Conservation (phyloP, 805 yeast species). For the Saturnispora gosingensis region DNA sequence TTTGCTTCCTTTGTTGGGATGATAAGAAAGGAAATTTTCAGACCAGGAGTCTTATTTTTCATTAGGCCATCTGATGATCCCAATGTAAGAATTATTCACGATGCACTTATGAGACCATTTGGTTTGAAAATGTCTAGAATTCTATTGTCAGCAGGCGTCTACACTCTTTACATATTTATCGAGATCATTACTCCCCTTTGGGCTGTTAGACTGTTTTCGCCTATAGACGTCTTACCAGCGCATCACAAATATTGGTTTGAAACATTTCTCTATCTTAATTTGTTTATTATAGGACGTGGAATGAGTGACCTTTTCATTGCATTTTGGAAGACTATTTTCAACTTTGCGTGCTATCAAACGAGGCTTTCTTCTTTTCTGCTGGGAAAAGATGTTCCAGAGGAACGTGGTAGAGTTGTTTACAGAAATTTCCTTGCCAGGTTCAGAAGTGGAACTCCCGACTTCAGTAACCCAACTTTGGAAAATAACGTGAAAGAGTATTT, state of each 20-base stretch:
- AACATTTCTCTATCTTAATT: constrained; percentile 3
- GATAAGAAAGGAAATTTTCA: constrained; percentile 59
- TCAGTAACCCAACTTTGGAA: constrained; percentile 43
- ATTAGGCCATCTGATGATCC: constrained; percentile 94
- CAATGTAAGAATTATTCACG: constrained; percentile 74
- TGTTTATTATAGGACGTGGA: constrained; percentile 6
- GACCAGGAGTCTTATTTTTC: constrained; percentile 87
- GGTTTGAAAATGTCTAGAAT: constrained; percentile 64
- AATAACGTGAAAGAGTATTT: constrained; percentile 38
- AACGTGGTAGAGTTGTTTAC: constrained; percentile 60
- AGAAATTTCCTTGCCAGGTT: constrained; percentile 39
- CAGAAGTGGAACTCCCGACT: constrained; percentile 31
- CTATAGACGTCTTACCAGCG: constrained; percentile 24
- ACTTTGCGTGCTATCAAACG: constrained; percentile 42
- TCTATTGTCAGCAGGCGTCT: constrained; percentile 61
- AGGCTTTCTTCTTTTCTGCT: constrained; percentile 77
- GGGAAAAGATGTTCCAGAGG: constrained; percentile 50
- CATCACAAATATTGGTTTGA: constrained; percentile 6
- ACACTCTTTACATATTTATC: constrained; percentile 57
- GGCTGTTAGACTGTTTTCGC: constrained; percentile 31
- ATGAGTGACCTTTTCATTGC: constrained; percentile 1
- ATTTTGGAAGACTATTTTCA: constrained; percentile 53
- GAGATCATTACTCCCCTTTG: constrained; percentile 68
- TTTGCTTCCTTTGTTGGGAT: constrained; percentile 83
- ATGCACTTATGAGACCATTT: constrained; percentile 74